These are phyloP conservation scores for Sordariomycetes sp. DNA, from an alignment of 2,329 filamentous ascomycete genomes.

Conservation along the genomic window DNA sequence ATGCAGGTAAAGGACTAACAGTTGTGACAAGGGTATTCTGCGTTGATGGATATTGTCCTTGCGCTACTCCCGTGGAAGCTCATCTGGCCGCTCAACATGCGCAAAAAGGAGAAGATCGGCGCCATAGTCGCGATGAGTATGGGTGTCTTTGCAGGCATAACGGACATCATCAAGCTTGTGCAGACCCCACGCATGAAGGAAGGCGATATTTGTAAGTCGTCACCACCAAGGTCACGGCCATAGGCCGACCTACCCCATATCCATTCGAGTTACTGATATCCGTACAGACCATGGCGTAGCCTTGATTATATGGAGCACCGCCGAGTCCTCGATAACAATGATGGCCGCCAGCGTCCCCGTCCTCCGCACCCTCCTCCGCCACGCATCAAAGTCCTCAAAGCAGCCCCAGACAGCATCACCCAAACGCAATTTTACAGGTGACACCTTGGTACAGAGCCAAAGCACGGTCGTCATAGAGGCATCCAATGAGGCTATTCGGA, in stretches of 20 bases:
- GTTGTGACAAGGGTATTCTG: conserved; percentile 7
- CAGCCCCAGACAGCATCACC: not conserved
- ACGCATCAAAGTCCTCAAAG: not conserved
- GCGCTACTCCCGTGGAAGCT: conserved; percentile 13
- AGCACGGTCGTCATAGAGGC: conserved; percentile 5
- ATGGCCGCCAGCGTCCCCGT: conserved; percentile 9
- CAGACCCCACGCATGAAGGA: conserved; percentile 5
- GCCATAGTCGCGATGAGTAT: conserved; percentile 14
- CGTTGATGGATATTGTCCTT: conserved; percentile 9
- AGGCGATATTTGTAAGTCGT: conserved; percentile 3
- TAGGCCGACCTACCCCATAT: not conserved
- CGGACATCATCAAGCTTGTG: conserved; percentile 8
- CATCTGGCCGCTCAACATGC: conserved; percentile 14
- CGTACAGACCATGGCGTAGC: conserved; percentile 1
- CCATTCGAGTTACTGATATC: not conserved
- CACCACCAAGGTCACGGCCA: not conserved
- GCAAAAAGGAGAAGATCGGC: conserved; percentile 13
- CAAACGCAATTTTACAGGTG: not conserved
- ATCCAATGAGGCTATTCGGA: not conserved
- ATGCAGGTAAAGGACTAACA: not conserved
- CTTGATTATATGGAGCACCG: conserved; percentile 8
- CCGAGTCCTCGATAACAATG: conserved; percentile 8
- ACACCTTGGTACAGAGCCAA: conserved; percentile 4
- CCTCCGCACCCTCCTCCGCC: conserved; percentile 7
- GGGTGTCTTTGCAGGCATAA: conserved; percentile 11